Conservation (phyloP, 192 early-diverging fungal species). For the Coemansia asiatica region DNA sequence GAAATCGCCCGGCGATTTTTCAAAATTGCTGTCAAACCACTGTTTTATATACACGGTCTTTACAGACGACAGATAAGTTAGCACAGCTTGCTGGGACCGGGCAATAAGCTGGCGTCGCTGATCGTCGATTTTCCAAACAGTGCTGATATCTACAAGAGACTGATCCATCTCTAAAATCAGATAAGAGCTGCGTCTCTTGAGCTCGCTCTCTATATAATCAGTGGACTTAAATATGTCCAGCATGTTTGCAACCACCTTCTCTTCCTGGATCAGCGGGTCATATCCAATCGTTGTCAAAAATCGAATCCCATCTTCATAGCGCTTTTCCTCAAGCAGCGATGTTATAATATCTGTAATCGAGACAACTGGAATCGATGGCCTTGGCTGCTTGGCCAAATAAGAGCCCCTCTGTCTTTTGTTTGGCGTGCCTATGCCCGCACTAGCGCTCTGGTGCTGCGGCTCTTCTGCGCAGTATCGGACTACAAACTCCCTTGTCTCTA, state of each 20-base stretch:
- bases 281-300: slow-evolving; percentile 24
- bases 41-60: slow-evolving; percentile 28
- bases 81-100: slow-evolving; percentile 33
- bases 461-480: slow-evolving; percentile 7
- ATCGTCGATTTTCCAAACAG: slow-evolving; percentile 39
- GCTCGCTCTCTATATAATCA: slow-evolving; percentile 27
- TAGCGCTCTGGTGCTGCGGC: neutral
- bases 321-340: slow-evolving; percentile 41
- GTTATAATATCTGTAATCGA: slow-evolving; percentile 32
- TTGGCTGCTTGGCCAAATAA: neutral
- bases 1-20: slow-evolving; percentile 8
- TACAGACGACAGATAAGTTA: slow-evolving; percentile 23
- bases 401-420: slow-evolving; percentile 3
- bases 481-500: slow-evolving; percentile 44
- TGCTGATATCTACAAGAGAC: slow-evolving; percentile 16
- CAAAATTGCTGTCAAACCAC: slow-evolving; percentile 33
- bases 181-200: slow-evolving; percentile 34
- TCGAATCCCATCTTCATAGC: slow-evolving; percentile 37
- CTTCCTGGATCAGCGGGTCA: slow-evolving; percentile 17
- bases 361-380: slow-evolving; percentile 14
- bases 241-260: slow-evolving; percentile 17
- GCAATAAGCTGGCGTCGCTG: slow-evolving; percentile 24
- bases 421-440: neutral
- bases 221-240: slow-evolving; percentile 43
- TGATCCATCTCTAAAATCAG: slow-evolving; percentile 17